Percentiles rank a stretch among this genome's conserved stretches.
phyloP scores from a whole-genome alignment of 78 protist genomes.

The Cavenderia fasciculata region DNA sequence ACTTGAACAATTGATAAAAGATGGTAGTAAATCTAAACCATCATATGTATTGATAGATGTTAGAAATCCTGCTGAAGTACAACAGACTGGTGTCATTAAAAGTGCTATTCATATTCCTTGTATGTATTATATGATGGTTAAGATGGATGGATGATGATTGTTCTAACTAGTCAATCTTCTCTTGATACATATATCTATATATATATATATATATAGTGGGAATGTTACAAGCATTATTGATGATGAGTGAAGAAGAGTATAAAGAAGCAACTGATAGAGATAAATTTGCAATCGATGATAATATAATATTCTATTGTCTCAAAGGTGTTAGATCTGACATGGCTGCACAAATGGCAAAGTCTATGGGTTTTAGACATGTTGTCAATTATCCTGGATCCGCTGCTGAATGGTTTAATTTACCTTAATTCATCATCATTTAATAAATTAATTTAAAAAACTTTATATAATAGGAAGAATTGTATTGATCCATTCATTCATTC shows the following conservation, averaged over 20 bases:
- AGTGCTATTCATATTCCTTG: constrained; percentile 47
- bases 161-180: background rate
- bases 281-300: constrained; percentile 27
- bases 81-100: constrained; percentile 27
- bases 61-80: constrained; percentile 51
- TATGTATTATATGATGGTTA: constrained; percentile 3
- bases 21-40: background rate
- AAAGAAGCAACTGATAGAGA: background rate
- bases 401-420: constrained; percentile 39
- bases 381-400: constrained; percentile 56
- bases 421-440: too few relatives aligned
- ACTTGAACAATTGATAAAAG: constrained; percentile 23
- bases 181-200: background rate
- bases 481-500: too few relatives aligned
- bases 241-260: constrained; percentile 38
- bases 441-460: too few relatives aligned
- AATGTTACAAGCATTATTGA: constrained; percentile 18
- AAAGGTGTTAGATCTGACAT: constrained; percentile 48
- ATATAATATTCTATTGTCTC: constrained; percentile 58
- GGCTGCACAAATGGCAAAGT: constrained; percentile 1
- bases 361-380: background rate
- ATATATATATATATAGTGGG: too few relatives aligned
- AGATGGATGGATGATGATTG: background rate
- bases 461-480: too few relatives aligned
- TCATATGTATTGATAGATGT: constrained; percentile 49